These are phyloP conservation scores for Bertia moriformis DNA, from an alignment of 2,329 filamentous ascomycete species.

Conservation along the genomic window DNA sequence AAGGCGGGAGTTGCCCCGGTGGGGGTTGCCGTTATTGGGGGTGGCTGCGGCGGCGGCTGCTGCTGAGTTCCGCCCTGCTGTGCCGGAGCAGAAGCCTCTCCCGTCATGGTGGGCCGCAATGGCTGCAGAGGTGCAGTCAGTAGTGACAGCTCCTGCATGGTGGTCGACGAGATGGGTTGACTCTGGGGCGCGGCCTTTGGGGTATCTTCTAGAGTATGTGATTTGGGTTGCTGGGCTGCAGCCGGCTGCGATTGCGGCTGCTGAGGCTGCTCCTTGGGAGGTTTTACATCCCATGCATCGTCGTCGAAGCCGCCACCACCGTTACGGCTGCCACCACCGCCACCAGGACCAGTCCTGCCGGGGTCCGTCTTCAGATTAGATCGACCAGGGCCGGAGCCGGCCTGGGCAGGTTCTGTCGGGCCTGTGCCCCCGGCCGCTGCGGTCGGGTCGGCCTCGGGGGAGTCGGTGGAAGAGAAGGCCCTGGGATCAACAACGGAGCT, in stretches of 20 bases:
- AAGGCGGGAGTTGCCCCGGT: not conserved
- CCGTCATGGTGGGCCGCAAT: no score
- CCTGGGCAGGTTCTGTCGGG: not conserved
- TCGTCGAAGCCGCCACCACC: conserved; percentile 73
- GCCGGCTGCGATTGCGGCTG: conserved; percentile 2
- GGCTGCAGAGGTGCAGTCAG: conserved; percentile 36
- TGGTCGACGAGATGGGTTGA: no score
- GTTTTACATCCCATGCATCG: conserved; percentile 93
- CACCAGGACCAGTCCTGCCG: no score
- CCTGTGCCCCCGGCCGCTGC: conserved; percentile 37
- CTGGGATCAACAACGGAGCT: conserved; percentile 79
- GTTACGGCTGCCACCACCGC: no score
- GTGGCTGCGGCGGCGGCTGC: conserved; percentile 25
- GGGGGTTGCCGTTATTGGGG: conserved; percentile 15
- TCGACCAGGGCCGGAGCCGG: not conserved
- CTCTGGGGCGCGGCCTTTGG: no score
- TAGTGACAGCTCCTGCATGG: conserved; percentile 39
- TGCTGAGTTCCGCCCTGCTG: no score
- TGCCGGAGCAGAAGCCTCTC: no score
- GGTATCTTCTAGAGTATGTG: no score
- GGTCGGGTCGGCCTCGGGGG: conserved; percentile 22
- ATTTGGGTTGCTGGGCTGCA: conserved; percentile 12
- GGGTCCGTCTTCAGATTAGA: conserved; percentile 6
- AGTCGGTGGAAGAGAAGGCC: conserved; percentile 57
- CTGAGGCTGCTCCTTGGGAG: conserved; percentile 37